phyloP scores from a whole-genome alignment of 257 asterid genomes.

The Forsythia viridissima region DNA sequence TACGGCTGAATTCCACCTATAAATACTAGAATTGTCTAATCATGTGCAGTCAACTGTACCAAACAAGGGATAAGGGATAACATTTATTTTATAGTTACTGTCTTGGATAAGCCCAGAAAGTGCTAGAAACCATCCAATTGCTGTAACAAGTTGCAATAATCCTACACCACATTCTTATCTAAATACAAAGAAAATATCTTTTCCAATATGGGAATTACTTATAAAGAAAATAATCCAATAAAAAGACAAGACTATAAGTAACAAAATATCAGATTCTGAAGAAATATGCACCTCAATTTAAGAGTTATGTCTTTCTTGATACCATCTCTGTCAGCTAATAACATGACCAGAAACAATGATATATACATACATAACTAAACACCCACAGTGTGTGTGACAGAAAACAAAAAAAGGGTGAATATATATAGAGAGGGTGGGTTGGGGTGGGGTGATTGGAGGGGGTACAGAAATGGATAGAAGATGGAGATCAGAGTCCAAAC shows the following conservation, averaged over 20 bases:
- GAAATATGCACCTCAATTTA: neutral
- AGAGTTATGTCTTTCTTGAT: neutral
- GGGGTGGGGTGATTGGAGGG: neutral
- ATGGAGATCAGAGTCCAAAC: neutral
- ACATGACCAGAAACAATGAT: neutral
- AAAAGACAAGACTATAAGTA: neutral
- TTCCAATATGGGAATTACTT: neutral
- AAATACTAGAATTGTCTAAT: neutral
- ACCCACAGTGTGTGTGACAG: neutral
- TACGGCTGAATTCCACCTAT: too few species aligned
- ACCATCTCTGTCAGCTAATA: neutral
- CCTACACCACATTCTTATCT: slow-evolving; percentile 51
- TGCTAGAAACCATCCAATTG: slow-evolving; percentile 16
- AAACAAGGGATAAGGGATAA: neutral
- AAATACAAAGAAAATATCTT: slow-evolving; percentile 23
- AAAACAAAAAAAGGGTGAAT: neutral
- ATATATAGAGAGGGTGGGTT: neutral
- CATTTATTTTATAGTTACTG: slow-evolving; percentile 10
- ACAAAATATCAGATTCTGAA: neutral
- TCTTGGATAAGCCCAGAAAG: slow-evolving; percentile 31
- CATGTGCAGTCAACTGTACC: neutral
- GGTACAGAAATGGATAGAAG: neutral
- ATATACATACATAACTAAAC: neutral
- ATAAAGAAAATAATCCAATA: neutral
- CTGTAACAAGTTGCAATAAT: slow-evolving; percentile 38